A percentile compares a stretch with the other conserved stretches of the same genome.
Conservation (phyloP, 106 monocot genomes). For the Ottelia alismoides region DNA sequence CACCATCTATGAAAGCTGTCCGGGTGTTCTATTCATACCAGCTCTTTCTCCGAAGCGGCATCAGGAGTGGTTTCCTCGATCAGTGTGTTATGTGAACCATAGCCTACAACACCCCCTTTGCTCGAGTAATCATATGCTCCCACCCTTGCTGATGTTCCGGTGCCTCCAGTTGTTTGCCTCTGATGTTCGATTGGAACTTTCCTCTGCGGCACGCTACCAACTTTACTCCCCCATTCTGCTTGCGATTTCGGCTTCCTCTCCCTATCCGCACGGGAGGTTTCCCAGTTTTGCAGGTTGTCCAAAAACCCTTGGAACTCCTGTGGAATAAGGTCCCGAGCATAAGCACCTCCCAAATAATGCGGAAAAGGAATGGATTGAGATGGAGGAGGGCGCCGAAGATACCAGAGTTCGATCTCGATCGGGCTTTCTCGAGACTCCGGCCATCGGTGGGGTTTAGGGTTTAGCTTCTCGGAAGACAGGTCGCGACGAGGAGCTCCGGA, state of each 20-base stretch:
- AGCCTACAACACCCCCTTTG: conserved; percentile 14
- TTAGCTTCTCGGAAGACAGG: too few relatives aligned
- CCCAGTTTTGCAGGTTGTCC: conserved; percentile 16
- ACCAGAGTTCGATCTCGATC: too few relatives aligned
- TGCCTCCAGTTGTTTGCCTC: conserved; percentile 9
- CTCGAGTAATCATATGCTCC: conserved; percentile 15
- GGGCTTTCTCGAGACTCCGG: too few relatives aligned
- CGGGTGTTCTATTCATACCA: conserved; percentile 54
- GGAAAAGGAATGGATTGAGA: too few relatives aligned
- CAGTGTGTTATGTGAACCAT: conserved; percentile 13
- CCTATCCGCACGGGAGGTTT: background rate
- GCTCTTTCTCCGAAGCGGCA: conserved; percentile 79
- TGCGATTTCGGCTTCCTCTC: conserved; percentile 5
- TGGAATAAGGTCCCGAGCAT: too few relatives aligned
- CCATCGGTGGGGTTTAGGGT: too few relatives aligned
- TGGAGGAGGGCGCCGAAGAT: too few relatives aligned
- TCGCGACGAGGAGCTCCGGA: too few relatives aligned
- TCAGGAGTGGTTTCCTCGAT: conserved; percentile 47
- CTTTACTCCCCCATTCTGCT: background rate
- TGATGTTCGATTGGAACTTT: too few relatives aligned
- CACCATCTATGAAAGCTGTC: too few relatives aligned
- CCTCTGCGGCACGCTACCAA: too few relatives aligned
- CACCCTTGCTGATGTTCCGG: conserved; percentile 9
- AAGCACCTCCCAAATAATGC: too few relatives aligned
- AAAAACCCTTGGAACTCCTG: conserved; percentile 14